These are phyloP conservation scores for Pseudogymnoascus sp. DNA, from an alignment of 2,329 filamentous ascomycete species.

Conservation along the genomic window DNA sequence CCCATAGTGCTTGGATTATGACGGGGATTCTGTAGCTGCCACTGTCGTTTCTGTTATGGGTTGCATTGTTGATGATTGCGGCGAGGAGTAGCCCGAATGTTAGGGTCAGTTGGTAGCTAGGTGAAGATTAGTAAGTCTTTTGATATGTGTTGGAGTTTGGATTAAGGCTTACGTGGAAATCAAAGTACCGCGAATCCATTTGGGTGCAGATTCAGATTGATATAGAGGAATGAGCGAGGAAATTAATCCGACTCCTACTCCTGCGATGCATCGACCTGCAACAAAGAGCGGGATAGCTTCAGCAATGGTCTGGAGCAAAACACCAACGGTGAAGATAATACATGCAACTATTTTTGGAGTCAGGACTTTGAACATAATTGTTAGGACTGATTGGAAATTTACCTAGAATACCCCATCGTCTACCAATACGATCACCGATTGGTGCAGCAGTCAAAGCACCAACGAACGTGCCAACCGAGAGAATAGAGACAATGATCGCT, in stretches of 20 bases:
- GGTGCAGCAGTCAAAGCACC: conserved; percentile 61
- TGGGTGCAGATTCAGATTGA: conserved; percentile 67
- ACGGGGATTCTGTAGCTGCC: conserved; percentile 66
- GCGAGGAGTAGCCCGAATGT: conserved; percentile 59
- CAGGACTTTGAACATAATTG: background rate
- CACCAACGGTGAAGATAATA: conserved; percentile 57
- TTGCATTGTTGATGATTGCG: conserved; percentile 57
- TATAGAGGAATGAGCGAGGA: conserved; percentile 65
- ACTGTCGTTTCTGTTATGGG: conserved; percentile 44
- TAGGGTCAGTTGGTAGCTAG: conserved; percentile 51
- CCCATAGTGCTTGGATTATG: conserved; percentile 61
- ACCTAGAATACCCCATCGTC: conserved; percentile 51
- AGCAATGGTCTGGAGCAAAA: conserved; percentile 59
- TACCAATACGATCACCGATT: conserved; percentile 49
- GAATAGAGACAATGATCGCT: conserved; percentile 62
- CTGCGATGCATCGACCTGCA: conserved; percentile 53
- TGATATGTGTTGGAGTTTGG: conserved; percentile 32
- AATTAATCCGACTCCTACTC: conserved; percentile 57
- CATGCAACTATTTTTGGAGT: conserved; percentile 41
- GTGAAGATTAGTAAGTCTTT: conserved; percentile 31
- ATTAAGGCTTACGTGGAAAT: conserved; percentile 34
- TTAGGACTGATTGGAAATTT: background rate
- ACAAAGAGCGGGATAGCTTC: conserved; percentile 47
- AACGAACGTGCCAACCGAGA: conserved; percentile 66
- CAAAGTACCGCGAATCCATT: conserved; percentile 65